Evolutionary conservation across 129 eudicot genomes (phyloP).

Genomic region (Flaveria brownii): DNA sequence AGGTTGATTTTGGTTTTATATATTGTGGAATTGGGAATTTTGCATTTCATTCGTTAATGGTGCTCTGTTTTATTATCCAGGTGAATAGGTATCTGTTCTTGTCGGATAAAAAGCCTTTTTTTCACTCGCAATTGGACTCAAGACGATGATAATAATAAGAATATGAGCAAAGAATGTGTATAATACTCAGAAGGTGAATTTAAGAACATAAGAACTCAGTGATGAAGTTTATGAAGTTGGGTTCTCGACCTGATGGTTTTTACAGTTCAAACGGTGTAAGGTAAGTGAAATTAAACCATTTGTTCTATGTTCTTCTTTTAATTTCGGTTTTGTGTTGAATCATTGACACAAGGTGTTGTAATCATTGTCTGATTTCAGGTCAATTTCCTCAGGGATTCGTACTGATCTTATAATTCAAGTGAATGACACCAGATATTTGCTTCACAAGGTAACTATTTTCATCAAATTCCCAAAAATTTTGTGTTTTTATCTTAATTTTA

Average conservation of each 20-base stretch:
- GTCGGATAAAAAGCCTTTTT: too few species aligned
- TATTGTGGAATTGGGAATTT: constrained; percentile 10
- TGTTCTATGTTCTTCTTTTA: too few species aligned
- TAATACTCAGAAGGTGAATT: constrained; percentile 14
- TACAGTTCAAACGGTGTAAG: constrained; percentile 74
- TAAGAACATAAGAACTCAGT: constrained; percentile 23
- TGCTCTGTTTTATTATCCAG: constrained; percentile 24
- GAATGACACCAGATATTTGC: constrained; percentile 72
- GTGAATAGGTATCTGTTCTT: constrained; percentile 19
- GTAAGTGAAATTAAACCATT: constrained; percentile 36
- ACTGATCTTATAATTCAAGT: constrained; percentile 80
- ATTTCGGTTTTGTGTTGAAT: background rate
- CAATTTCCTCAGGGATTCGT: constrained; percentile 75
- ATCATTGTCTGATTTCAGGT: constrained; percentile 44
- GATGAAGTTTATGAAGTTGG: constrained; percentile 99
- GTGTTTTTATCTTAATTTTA: background rate
- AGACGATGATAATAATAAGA: background rate
- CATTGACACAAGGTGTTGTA: background rate
- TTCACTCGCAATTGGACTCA: constrained; percentile 5
- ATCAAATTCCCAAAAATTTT: background rate
- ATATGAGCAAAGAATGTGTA: background rate
- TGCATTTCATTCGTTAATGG: background rate
- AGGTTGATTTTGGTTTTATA: constrained; percentile 24
- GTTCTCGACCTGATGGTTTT: constrained; percentile 87
- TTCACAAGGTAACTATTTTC: constrained; percentile 71